Conservation (phyloP, 345 rosid genomes). For the Pseudoturritis turrita region DNA sequence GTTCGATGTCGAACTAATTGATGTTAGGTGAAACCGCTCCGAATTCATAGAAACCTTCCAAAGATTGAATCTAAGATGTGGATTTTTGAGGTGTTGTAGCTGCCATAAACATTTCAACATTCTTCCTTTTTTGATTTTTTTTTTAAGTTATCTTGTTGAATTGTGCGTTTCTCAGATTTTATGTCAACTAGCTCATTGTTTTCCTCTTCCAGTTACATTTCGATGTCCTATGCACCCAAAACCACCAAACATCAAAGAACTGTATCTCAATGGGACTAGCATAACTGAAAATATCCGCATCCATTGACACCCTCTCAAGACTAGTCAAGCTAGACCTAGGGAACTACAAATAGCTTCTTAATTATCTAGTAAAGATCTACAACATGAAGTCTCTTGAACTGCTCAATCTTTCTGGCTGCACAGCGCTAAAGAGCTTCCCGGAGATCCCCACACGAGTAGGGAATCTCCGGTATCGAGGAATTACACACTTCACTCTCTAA, state of each 20-base stretch:
- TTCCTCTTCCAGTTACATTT: too few species aligned
- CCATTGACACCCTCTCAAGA: neutral
- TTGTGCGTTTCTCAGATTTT: neutral
- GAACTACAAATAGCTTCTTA: neutral
- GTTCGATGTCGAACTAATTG: conserved; percentile 58
- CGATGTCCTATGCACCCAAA: too few species aligned
- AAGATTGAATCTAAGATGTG: neutral
- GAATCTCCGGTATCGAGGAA: neutral
- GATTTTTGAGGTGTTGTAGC: neutral
- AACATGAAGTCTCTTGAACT: neutral
- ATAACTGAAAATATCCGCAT: neutral
- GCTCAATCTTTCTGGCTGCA: conserved; percentile 13
- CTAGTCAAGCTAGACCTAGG: neutral
- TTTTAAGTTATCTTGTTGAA: neutral
- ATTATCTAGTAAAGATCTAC: neutral
- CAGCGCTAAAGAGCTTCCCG: neutral
- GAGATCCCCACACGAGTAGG: neutral
- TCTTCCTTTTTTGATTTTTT: neutral
- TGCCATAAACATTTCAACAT: neutral
- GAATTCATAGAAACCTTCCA: neutral
- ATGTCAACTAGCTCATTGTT: neutral
- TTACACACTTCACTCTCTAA: neutral
- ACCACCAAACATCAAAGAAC: neutral
- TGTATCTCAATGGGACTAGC: neutral
- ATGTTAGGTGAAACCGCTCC: conserved; percentile 31